Conservation (phyloP, 768 basidiomycete species). For the Boletus edulis region DNA sequence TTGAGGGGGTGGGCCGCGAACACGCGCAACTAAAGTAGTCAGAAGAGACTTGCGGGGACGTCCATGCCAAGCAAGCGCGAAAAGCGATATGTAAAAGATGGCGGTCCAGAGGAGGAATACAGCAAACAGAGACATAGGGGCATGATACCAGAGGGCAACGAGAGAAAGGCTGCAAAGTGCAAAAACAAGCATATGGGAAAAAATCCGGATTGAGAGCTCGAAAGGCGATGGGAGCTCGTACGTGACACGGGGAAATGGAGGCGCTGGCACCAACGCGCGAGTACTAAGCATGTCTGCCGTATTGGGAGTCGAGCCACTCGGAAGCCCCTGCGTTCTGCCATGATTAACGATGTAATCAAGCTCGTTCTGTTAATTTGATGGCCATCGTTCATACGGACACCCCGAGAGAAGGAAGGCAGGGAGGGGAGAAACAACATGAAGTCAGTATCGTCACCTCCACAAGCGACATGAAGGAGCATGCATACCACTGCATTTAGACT, state of each 20-base stretch:
- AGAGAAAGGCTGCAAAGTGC: slow-evolving; percentile 58
- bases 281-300: slow-evolving; percentile 50
- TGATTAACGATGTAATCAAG: slow-evolving; percentile 68
- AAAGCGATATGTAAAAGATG: slow-evolving; percentile 54
- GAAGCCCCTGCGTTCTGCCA: slow-evolving; percentile 38
- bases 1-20: slow-evolving; percentile 36
- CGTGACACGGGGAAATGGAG: slow-evolving; percentile 21
- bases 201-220: slow-evolving; percentile 43
- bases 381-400: slow-evolving; percentile 2
- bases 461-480: slow-evolving; percentile 19
- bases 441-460: slow-evolving; percentile 19
- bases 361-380: slow-evolving; percentile 52
- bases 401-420: slow-evolving; percentile 1
- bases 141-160: slow-evolving; percentile 55
- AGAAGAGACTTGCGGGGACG: slow-evolving; percentile 58
- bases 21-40: slow-evolving; percentile 43
- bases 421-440: slow-evolving; percentile 7
- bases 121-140: slow-evolving; percentile 53
- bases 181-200: slow-evolving; percentile 58
- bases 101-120: slow-evolving; percentile 63
- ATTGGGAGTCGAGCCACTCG: slow-evolving; percentile 47
- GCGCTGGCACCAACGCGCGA: slow-evolving; percentile 34
- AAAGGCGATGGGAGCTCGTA: slow-evolving; percentile 36
- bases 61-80: slow-evolving; percentile 56
- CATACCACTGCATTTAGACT: slow-evolving; percentile 70